These are phyloP conservation scores for Yueomyces sp. DNA, from an alignment of 805 yeast species.

Conservation along the genomic window DNA sequence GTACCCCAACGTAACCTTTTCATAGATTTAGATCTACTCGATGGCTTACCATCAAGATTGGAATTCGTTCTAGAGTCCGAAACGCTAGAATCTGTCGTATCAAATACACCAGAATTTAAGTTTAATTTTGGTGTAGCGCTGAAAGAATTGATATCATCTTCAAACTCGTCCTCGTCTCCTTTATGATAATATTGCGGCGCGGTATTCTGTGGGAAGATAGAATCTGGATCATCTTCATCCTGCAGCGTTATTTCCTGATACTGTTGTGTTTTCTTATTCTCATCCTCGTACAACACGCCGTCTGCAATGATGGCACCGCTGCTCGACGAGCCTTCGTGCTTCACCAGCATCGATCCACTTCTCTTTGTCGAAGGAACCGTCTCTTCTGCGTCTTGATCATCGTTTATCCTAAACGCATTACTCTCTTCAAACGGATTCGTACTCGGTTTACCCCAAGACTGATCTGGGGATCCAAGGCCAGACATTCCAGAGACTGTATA, in stretches of 20 bases:
- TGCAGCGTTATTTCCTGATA: constrained; percentile 2
- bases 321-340: background rate
- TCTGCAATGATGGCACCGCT: background rate
- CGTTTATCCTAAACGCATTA: background rate
- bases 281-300: constrained; percentile 15
- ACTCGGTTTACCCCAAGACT: background rate
- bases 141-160: constrained; percentile 14
- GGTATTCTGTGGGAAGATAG: constrained; percentile 1
- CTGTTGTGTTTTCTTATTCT: constrained; percentile 3
- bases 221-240: constrained; percentile 5
- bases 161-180: constrained; percentile 3
- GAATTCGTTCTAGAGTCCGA: background rate
- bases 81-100: constrained; percentile 1
- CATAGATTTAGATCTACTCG: constrained; percentile 26
- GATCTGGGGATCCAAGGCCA: background rate
- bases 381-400: constrained; percentile 4
- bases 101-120: constrained; percentile 7
- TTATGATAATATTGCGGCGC: constrained; percentile 2
- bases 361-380: constrained; percentile 11
- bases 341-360: background rate
- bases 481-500: background rate
- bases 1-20: constrained; percentile 86
- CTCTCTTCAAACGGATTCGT: background rate
- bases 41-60: constrained; percentile 1
- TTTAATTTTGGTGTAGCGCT: constrained; percentile 13